phyloP scores from a whole-genome alignment of 73 alveolate species.

The Tetrahymena elliotti region DNA sequence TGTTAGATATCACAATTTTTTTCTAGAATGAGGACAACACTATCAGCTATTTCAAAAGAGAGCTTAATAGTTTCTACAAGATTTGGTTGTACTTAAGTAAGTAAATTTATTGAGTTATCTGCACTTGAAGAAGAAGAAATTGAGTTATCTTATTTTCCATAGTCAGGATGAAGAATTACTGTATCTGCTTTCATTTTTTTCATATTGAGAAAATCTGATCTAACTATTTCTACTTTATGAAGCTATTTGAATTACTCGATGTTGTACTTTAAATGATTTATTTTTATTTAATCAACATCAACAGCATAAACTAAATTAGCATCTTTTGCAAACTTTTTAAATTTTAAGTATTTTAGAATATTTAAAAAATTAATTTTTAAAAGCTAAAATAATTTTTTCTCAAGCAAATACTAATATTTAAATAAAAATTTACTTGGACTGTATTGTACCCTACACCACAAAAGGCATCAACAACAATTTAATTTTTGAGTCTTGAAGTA shows the following conservation, averaged over 20 bases:
- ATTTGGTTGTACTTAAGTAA: background rate
- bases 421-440: background rate
- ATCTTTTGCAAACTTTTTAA: background rate
- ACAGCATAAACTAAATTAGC: background rate
- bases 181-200: background rate
- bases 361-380: too few relatives aligned
- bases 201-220: background rate
- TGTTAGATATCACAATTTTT: background rate
- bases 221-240: background rate
- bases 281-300: background rate
- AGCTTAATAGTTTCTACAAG: background rate
- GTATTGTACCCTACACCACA: background rate
- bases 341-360: background rate
- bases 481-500: background rate
- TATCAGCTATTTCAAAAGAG: background rate
- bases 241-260: background rate
- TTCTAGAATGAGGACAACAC: background rate
- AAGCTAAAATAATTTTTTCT: background rate
- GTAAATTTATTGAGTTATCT: background rate
- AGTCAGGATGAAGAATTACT: background rate
- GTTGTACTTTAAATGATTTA: background rate
- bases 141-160: background rate
- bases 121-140: background rate
- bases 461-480: background rate
- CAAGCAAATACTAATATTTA: background rate